Percentiles rank a stretch among this genome's conserved stretches.
These are phyloP conservation scores for Cladophialophora carrionii DNA, from an alignment of 2,329 filamentous ascomycete genomes.

Conservation along the genomic window DNA sequence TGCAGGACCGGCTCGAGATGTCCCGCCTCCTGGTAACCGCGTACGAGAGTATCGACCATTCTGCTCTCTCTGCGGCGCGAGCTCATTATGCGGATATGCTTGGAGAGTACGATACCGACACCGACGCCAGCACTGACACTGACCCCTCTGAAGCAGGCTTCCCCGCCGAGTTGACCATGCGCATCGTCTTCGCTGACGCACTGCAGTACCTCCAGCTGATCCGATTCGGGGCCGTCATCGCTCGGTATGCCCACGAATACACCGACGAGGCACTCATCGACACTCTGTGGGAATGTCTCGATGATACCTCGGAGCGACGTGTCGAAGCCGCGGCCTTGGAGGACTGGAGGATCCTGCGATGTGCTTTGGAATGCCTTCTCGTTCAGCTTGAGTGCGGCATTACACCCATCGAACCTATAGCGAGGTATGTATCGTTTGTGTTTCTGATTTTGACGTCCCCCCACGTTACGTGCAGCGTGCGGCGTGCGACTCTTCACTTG, in stretches of 20 bases:
- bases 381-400: not conserved
- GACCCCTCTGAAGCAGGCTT: not conserved
- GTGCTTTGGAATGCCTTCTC: not conserved
- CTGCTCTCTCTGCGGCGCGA: not conserved
- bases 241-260: not conserved
- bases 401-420: conserved; percentile 6
- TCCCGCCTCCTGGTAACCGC: not conserved
- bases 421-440: not conserved
- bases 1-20: not conserved
- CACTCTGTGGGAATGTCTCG: not conserved
- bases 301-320: not conserved
- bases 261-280: conserved; percentile 5
- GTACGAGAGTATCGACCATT: not conserved
- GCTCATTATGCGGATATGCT: not conserved
- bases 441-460: not conserved
- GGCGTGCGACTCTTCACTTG: not conserved
- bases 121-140: not conserved
- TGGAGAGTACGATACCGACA: not conserved
- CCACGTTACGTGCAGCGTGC: not conserved
- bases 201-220: conserved; percentile 13
- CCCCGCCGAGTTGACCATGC: conserved; percentile 10
- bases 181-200: conserved; percentile 3
- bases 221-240: not conserved
- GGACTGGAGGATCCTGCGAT: not conserved
- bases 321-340: not conserved